A percentile compares a stretch with the other conserved stretches of the same genome.
These are phyloP conservation scores for Coemansia furcata DNA, from an alignment of 192 early-diverging fungal genomes.

Conservation along the genomic window DNA sequence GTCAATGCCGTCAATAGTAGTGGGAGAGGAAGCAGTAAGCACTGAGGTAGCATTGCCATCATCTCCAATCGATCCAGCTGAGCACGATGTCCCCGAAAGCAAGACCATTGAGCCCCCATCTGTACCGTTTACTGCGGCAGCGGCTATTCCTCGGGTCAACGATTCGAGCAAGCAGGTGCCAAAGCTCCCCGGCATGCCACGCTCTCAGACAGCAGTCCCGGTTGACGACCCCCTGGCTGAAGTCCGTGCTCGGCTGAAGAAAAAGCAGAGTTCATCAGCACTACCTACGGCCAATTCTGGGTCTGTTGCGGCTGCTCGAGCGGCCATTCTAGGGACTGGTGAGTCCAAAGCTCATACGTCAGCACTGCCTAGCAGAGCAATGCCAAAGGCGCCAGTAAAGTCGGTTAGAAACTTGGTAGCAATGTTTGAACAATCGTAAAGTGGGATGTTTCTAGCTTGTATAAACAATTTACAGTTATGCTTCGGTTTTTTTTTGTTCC, in stretches of 20 bases:
- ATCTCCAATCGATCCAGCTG: not conserved
- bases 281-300: slow-evolving; percentile 9
- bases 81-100: slow-evolving; percentile 3
- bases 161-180: not conserved
- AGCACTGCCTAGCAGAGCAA: not conserved
- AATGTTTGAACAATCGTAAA: slow-evolving; percentile 38
- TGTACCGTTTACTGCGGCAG: slow-evolving; percentile 4
- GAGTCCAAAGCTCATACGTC: slow-evolving; percentile 4
- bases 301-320: slow-evolving; percentile 5
- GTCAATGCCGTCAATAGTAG: not conserved
- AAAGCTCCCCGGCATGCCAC: slow-evolving; percentile 23
- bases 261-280: slow-evolving; percentile 43
- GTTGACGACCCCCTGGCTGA: slow-evolving; percentile 33
- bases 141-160: slow-evolving; percentile 19
- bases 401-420: slow-evolving; percentile 45
- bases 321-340: slow-evolving; percentile 7
- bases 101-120: slow-evolving; percentile 2
- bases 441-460: not conserved
- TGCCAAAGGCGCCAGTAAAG: slow-evolving; percentile 23
- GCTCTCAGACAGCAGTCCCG: slow-evolving; percentile 16
- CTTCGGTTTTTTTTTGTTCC: too few relatives aligned
- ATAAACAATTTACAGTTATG: not conserved
- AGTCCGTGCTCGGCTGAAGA: slow-evolving; percentile 42
- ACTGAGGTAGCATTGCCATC: not conserved
- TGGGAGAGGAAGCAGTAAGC: not conserved